Percentiles rank a stretch among this genome's conserved stretches.
These are phyloP conservation scores for Tetracladium setigerum DNA, from an alignment of 495 filamentous ascomycete genomes.

Conservation along the genomic window DNA sequence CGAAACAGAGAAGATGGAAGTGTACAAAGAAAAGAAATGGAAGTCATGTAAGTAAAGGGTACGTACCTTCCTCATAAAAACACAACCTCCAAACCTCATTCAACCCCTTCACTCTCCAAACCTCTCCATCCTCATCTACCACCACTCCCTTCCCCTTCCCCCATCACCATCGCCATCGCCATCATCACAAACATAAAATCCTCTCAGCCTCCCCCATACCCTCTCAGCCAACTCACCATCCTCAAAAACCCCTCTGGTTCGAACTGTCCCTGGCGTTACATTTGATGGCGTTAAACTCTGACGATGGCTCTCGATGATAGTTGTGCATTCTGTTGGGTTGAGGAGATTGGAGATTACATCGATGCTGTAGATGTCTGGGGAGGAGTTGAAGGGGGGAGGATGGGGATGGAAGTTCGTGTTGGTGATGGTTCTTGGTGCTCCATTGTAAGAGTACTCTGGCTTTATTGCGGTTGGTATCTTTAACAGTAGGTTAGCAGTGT, in stretches of 20 bases:
- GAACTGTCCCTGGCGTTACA: conserved; percentile 7
- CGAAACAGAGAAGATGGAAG: not conserved
- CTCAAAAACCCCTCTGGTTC: conserved; percentile 1
- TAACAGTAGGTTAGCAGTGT: too few species aligned
- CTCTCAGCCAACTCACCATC: not conserved
- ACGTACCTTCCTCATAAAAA: conserved; percentile 4
- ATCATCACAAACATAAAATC: too few species aligned
- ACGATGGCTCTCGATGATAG: not conserved
- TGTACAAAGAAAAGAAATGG: too few species aligned
- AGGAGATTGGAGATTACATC: conserved; percentile 7
- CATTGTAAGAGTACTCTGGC: too few species aligned
- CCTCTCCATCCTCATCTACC: conserved; percentile 7
- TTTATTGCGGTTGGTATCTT: too few species aligned
- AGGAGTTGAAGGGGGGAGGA: not conserved
- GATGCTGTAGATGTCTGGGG: conserved; percentile 3
- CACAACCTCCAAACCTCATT: conserved; percentile 12
- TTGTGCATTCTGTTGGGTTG: conserved; percentile 4
- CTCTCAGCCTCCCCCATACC: conserved; percentile 3
- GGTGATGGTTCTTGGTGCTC: too few species aligned
- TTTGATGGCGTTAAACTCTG: conserved; percentile 8
- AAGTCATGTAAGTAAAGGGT: not conserved
- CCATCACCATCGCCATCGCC: too few species aligned
- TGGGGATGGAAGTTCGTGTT: not conserved
- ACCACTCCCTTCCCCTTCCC: not conserved
- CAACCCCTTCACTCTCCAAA: conserved; percentile 4